Conservation (phyloP, 306 rosid species). For the Luffa aegyptiaca region DNA sequence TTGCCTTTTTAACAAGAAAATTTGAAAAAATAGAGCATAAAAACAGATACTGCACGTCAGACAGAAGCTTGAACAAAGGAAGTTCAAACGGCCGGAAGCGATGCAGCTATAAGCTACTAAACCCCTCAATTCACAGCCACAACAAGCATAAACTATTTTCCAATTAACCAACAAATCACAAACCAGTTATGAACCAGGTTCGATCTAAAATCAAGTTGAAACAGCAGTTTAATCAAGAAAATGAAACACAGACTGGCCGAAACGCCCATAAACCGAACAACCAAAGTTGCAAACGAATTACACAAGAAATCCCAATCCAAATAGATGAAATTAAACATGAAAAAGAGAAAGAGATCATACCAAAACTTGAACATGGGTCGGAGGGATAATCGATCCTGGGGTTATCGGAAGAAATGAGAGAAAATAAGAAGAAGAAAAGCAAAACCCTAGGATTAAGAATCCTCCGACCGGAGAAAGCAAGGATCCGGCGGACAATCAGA, state of each 20-base stretch:
- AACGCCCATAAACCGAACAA: not conserved
- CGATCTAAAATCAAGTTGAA: not conserved
- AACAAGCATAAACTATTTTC: not conserved
- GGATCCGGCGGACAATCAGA: constrained; percentile 4
- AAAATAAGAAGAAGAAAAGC: not conserved
- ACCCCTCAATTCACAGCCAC: not conserved
- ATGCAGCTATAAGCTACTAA: not conserved
- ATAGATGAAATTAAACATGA: not conserved
- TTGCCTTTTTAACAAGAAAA: not conserved
- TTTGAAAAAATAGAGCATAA: not conserved
- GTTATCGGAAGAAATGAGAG: constrained; percentile 8
- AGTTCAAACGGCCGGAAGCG: not conserved
- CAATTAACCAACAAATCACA: not conserved
- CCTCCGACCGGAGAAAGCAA: not conserved
- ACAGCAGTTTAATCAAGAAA: not conserved
- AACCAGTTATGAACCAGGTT: not conserved
- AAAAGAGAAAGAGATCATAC: constrained; percentile 23
- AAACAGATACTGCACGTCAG: not conserved
- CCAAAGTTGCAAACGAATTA: not conserved
- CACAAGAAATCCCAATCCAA: constrained; percentile 7
- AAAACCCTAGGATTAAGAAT: constrained; percentile 15
- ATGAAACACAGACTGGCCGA: not conserved
- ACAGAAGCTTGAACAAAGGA: not conserved
- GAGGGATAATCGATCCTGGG: constrained; percentile 7
- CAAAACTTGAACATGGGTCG: constrained; percentile 71